Conservation (phyloP, 164 flowering plant species). For the Chloranthus sessilifolius region DNA sequence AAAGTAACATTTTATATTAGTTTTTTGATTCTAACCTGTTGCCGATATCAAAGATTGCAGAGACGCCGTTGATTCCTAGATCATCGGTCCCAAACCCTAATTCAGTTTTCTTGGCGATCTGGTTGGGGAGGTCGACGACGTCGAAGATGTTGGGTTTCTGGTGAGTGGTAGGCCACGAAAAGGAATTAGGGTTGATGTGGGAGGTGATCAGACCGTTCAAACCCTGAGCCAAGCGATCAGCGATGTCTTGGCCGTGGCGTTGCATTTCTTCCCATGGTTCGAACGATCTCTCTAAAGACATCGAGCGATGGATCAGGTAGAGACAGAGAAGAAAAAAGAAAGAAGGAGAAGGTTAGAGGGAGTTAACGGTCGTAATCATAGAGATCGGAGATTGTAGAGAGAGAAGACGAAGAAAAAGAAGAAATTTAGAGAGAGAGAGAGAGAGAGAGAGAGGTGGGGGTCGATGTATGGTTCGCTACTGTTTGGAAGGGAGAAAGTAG, state of each 20-base stretch:
- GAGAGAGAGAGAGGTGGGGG: too few relatives aligned
- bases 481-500: too few relatives aligned
- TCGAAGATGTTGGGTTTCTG: constrained; percentile 49
- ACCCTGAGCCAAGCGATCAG: constrained; percentile 82
- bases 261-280: constrained; percentile 99
- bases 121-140: constrained; percentile 48
- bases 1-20: too few relatives aligned
- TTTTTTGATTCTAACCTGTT: constrained; percentile 67
- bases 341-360: too few relatives aligned
- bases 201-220: constrained; percentile 67
- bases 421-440: too few relatives aligned
- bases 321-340: too few relatives aligned
- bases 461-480: too few relatives aligned
- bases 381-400: too few relatives aligned
- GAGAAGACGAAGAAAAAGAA: too few relatives aligned
- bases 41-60: constrained; percentile 82
- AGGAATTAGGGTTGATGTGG: constrained; percentile 59
- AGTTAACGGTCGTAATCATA: too few relatives aligned
- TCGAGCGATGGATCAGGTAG: too few relatives aligned
- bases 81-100: constrained; percentile 33
- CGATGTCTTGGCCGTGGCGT: constrained; percentile 86
- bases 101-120: constrained; percentile 34
- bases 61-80: constrained; percentile 54
- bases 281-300: constrained; percentile 83
- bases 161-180: constrained; percentile 63